Evolutionary conservation across 106 monocot species (phyloP), one percentile per base, ranked within the genome.

Genomic region (Ottelia alismoides): DNA sequence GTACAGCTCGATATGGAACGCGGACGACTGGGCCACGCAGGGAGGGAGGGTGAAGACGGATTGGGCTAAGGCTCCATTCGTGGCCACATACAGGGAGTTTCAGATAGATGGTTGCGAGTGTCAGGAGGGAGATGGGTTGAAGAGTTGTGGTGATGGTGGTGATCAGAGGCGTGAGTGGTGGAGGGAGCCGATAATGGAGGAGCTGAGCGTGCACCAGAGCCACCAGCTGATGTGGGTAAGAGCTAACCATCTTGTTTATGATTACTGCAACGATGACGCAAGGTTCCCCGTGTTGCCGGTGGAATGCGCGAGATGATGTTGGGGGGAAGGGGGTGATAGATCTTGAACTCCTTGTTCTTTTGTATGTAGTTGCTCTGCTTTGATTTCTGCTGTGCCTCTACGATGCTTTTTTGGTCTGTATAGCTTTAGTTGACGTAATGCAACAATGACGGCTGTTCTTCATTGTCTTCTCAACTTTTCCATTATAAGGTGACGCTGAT

Each of bases 21-120:
- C 96, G 31, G 96, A 96, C 64, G 96, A 96, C 49, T 96, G 96
- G 88, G 96, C 96, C 17, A 96, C 96, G 47, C 75, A 85, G 66
- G 96, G 96, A 0, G 96, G 96, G 2, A 28, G 71, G 49, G 84
- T 89, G 49, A 96, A 96, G 79, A 89, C 84, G 1, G 78, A 96
- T 59, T 96, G 96, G 96, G 52, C 76, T 16, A 81, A 96, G 52
- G 78, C 81, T 19, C 96, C 96, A 10, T 96, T 96, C 56, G 75
- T 82, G 31, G 64, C 81, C 17, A 61, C 71, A 2, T 96, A 65
- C 52, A 51, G 85, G 16, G 72, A 60, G 3, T 51, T 94, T 16
- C 31, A 40, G 56, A 72, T 94, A 16, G 84, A 88, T 19, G 87
- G 77, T 22, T 75, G 87, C 30, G 65, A 46, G 52, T 52, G 44